phyloP scores from a whole-genome alignment of 1,284 basidiomycete species.

The Rhodotorula sp. region DNA sequence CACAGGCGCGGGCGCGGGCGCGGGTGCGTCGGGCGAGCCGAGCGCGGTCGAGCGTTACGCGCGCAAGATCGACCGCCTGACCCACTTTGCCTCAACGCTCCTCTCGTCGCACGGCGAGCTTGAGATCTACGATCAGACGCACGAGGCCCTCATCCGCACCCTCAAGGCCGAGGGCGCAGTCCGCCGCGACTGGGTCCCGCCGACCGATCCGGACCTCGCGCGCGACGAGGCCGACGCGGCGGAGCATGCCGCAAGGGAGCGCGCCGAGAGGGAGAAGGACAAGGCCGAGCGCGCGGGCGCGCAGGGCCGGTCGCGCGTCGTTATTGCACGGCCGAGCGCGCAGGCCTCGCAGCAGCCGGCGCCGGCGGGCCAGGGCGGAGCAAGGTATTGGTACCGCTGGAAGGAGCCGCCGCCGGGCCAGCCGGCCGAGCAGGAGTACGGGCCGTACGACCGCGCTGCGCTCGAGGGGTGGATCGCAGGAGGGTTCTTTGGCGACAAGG shows the following conservation, averaged over 20 bases:
- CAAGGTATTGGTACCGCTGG: conserved; percentile 75
- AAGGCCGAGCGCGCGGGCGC: neutral
- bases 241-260: neutral
- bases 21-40: neutral
- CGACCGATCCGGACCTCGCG: conserved; percentile 61
- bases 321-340: conserved; percentile 25
- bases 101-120: conserved; percentile 73
- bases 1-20: too few species aligned
- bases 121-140: conserved; percentile 79
- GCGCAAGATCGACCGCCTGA: conserved; percentile 69
- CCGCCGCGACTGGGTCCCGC: conserved; percentile 68
- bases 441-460: conserved; percentile 73
- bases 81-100: conserved; percentile 75
- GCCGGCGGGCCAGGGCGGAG: neutral
- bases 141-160: conserved; percentile 74
- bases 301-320: conserved; percentile 12
- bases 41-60: conserved; percentile 22
- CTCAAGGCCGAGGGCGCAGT: conserved; percentile 71
- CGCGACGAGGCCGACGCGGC: conserved; percentile 19
- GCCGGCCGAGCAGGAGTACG: conserved; percentile 63
- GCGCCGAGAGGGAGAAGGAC: neutral
- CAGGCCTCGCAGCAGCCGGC: neutral
- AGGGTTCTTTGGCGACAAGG: conserved; percentile 65
- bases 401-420: conserved; percentile 51
- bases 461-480: conserved; percentile 73